These are phyloP conservation scores for Kluyveromyces sp. DNA, from an alignment of 1,139 yeast species.

Conservation along the genomic window DNA sequence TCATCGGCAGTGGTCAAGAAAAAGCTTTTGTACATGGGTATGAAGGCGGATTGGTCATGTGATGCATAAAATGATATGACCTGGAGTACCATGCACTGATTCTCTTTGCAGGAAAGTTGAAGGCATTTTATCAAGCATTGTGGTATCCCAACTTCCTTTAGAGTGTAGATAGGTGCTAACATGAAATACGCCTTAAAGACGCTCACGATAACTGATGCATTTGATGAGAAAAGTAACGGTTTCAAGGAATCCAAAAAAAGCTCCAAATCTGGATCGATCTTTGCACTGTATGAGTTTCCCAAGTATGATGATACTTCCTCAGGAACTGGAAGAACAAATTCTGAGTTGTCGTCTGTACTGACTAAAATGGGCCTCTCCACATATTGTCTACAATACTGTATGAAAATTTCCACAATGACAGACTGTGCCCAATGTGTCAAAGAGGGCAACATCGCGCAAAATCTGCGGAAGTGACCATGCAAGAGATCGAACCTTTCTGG, in stretches of 20 bases:
- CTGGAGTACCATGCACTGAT: conserved; percentile 38
- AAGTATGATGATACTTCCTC: conserved; percentile 31
- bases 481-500: conserved; percentile 53
- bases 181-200: conserved; percentile 48
- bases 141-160: conserved; percentile 44
- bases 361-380: conserved; percentile 45
- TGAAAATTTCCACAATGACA: conserved; percentile 51
- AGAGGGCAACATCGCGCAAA: conserved; percentile 46
- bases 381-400: conserved; percentile 58
- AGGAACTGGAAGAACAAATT: conserved; percentile 39
- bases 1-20: conserved; percentile 55
- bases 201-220: conserved; percentile 60
- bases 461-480: conserved; percentile 64
- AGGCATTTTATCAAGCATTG: conserved; percentile 37
- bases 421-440: conserved; percentile 79
- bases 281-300: background rate
- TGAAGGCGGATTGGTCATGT: conserved; percentile 41
- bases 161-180: conserved; percentile 46
- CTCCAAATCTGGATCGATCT: conserved; percentile 49
- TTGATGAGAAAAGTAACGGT: conserved; percentile 42
- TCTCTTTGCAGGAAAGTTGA: conserved; percentile 31
- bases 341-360: conserved; percentile 28
- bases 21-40: conserved; percentile 45
- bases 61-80: conserved; percentile 38
- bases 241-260: conserved; percentile 44